Base-by-base conservation (phyloP, 805 yeast genomes). In the Candida argentea region DNA sequence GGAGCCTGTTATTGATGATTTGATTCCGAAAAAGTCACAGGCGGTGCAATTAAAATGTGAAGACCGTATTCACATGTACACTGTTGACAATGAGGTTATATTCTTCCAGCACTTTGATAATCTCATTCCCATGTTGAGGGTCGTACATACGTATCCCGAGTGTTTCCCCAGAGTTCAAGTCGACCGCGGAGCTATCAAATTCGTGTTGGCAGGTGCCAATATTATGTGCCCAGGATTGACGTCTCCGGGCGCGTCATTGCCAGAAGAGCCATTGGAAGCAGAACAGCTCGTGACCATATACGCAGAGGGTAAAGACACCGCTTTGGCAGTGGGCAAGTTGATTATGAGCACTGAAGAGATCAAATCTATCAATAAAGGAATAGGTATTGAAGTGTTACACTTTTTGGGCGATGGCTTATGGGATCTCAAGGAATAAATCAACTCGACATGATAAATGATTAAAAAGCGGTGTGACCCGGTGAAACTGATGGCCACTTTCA, bases 161-260 rank as follows among this genome's bases (percentile, higher is more conserved):
- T 72, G 77, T 20, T 87, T 87, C 58, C 95, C 95, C 14, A 59
- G 70, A 20, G 93, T 87, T 24, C 82, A 76, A 48, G 96, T 89
- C 8, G 97, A 87, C 46, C 70, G 95, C 50, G 97, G 97, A 33
- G 97, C 97, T 28, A 87, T 87, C 51, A 87, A 87, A 55, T 87
- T 87, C 47, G 91, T 87, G 15, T 60, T 87, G n/a, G 79, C 94
- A 4, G 97, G 96, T 32, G 95, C 96, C 16, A 87, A 87, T 47
- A 82, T 87, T 46, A 87, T 87, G 97, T 87, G 95, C 55, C 95
- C 95, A 3, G 95, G 95, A 12, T 66, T 85, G 38, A 85, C 95
- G 1, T 76, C 91, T 12, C 67, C 78, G 2, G 95, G 95, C 23
- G 95, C 94, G 13, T 55, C 58, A 30, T 61, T 86, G 35, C 95